These are phyloP conservation scores for Oidiodendron maius DNA, from an alignment of 495 filamentous ascomycete genomes.

Conservation along the genomic window DNA sequence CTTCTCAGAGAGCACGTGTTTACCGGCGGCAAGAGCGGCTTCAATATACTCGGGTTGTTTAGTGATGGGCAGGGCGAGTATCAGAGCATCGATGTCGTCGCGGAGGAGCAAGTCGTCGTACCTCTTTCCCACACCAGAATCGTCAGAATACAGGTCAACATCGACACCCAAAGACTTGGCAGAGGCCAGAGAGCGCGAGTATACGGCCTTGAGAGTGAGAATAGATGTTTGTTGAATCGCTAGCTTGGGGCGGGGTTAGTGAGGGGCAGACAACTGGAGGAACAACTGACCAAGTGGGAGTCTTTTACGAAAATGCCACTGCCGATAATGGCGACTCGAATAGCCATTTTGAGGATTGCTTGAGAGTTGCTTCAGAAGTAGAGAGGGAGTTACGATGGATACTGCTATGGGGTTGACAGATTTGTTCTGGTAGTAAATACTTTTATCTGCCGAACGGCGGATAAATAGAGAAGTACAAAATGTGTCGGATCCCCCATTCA, in stretches of 20 bases:
- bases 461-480: too few relatives aligned
- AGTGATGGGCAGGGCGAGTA: constrained; percentile 63
- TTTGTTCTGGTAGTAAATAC: too few relatives aligned
- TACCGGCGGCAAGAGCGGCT: constrained; percentile 59
- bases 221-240: constrained; percentile 38
- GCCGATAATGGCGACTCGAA: constrained; percentile 64
- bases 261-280: neutral
- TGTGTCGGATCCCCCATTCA: too few relatives aligned
- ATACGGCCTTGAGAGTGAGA: constrained; percentile 52
- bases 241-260: constrained; percentile 33
- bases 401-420: too few relatives aligned
- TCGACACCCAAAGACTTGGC: constrained; percentile 20
- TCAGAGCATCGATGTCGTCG: constrained; percentile 59
- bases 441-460: too few relatives aligned
- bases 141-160: constrained; percentile 55
- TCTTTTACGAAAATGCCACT: constrained; percentile 47
- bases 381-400: neutral
- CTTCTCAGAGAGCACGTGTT: constrained; percentile 81
- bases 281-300: constrained; percentile 33
- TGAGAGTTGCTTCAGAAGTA: neutral
- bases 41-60: constrained; percentile 53
- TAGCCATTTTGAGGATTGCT: constrained; percentile 26
- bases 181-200: constrained; percentile 48
- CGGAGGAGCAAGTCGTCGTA: constrained; percentile 60
- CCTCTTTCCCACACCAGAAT: constrained; percentile 45